Evolutionary conservation across 768 basidiomycete genomes (phyloP).

Genomic region (Coprinopsis marcescibilis): DNA sequence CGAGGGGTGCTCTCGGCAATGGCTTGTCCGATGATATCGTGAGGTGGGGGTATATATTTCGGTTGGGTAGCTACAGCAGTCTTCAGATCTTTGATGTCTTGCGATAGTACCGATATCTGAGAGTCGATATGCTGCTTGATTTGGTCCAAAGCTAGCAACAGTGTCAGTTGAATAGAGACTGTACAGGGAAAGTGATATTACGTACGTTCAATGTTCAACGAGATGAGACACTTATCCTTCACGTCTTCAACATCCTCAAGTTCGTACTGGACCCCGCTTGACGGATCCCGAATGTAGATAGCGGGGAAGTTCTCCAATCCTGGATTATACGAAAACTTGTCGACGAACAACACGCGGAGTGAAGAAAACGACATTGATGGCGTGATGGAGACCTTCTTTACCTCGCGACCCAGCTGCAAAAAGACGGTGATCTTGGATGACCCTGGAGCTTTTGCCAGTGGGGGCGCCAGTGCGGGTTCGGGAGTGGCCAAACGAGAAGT

Average conservation of each 20-base stretch:
- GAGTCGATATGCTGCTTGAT: constrained; percentile 97
- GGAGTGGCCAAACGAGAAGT: constrained; percentile 36
- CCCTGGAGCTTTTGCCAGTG: constrained; percentile 13
- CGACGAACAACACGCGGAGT: constrained; percentile 84
- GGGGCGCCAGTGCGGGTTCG: constrained; percentile 23
- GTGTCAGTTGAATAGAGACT: constrained; percentile 2
- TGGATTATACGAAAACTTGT: constrained; percentile 91
- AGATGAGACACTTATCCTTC: constrained; percentile 80
- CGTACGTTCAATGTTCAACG: constrained; percentile 95
- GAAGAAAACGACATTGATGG: constrained; percentile 64
- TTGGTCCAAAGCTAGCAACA: constrained; percentile 79
- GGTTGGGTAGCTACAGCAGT: constrained; percentile 50
- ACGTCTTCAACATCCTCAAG: constrained; percentile 93
- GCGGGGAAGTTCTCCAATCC: constrained; percentile 91
- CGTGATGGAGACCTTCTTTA: constrained; percentile 80
- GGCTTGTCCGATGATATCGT: constrained; percentile 45
- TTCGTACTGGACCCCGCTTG: constrained; percentile 92
- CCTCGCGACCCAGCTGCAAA: constrained; percentile 84
- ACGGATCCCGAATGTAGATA: constrained; percentile 91
- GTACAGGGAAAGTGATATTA: constrained; percentile 18
- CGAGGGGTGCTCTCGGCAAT: constrained; percentile 63
- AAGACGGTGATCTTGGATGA: constrained; percentile 63
- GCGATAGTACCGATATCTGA: constrained; percentile 78
- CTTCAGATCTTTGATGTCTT: constrained; percentile 88
- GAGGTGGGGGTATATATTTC: constrained; percentile 28